phyloP scores from a whole-genome alignment of 257 asterid genomes.

The Nicotiana tomentosiformis region DNA sequence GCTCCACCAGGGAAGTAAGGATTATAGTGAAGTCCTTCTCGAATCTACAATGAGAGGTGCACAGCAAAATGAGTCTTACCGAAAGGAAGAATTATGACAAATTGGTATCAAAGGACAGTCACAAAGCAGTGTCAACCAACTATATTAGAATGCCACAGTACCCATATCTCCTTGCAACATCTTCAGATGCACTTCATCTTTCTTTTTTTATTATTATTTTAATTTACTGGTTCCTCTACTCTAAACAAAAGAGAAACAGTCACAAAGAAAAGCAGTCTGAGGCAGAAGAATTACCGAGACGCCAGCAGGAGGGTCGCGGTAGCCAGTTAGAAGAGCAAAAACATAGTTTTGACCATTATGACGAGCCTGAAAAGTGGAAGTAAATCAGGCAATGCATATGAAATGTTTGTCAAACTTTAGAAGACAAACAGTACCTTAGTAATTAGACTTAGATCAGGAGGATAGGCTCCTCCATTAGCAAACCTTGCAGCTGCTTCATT shows the following conservation, averaged over 20 bases:
- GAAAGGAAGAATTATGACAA: neutral
- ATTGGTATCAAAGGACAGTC: neutral
- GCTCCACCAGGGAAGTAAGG: conserved; percentile 89
- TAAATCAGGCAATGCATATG: conserved; percentile 1
- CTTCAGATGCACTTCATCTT: neutral
- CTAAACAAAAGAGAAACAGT: neutral
- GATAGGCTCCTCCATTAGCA: conserved; percentile 88
- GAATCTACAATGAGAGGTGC: conserved; percentile 32
- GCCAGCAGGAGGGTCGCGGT: conserved; percentile 83
- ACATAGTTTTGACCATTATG: conserved; percentile 74
- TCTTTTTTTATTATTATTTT: neutral
- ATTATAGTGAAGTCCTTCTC: conserved; percentile 67
- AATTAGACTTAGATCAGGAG: conserved; percentile 80
- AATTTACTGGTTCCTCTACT: neutral
- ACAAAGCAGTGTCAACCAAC: neutral
- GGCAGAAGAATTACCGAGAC: conserved; percentile 34
- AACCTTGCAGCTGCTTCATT: conserved; percentile 79
- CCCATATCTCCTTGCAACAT: neutral
- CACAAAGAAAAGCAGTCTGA: neutral
- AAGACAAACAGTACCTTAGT: conserved; percentile 43
- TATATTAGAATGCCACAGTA: neutral
- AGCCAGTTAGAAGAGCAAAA: conserved; percentile 70
- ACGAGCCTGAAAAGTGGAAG: conserved; percentile 46
- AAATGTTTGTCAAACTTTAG: neutral
- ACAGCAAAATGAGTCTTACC: neutral